Conservation (phyloP, 805 yeast species). For the Kazachstania psychrophila region DNA sequence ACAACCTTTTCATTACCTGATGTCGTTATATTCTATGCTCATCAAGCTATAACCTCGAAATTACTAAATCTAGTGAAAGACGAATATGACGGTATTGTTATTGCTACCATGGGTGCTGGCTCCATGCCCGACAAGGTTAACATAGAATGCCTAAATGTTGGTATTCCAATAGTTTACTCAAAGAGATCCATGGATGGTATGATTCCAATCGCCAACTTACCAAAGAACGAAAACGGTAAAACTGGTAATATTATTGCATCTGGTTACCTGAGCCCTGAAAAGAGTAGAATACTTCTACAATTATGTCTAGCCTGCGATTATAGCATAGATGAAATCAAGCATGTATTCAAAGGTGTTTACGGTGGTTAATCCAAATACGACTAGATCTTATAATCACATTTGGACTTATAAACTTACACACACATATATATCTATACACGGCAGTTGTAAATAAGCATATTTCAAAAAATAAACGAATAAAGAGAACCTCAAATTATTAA, state of each 20-base stretch:
- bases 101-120: conserved; percentile 70
- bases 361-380: no score
- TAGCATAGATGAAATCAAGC: conserved; percentile 33
- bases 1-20: conserved; percentile 18
- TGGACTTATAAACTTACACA: no score
- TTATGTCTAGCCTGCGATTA: conserved; percentile 40
- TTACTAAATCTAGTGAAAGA: conserved; percentile 40
- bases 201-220: conserved; percentile 46
- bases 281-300: conserved; percentile 49
- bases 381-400: no score
- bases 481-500: no score
- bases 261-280: conserved; percentile 59
- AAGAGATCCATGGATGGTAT: conserved; percentile 64
- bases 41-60: conserved; percentile 48
- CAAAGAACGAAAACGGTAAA: conserved; percentile 28
- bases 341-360: conserved; percentile 43
- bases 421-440: no score
- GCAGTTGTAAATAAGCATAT: no score
- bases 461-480: no score
- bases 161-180: conserved; percentile 52
- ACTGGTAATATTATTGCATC: conserved; percentile 44
- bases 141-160: conserved; percentile 32
- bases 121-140: conserved; percentile 46
- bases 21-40: conserved; percentile 50
- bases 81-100: conserved; percentile 45